These are phyloP conservation scores for Colletotrichum agaves DNA, from an alignment of 2,329 filamentous ascomycete genomes.

Conservation along the genomic window DNA sequence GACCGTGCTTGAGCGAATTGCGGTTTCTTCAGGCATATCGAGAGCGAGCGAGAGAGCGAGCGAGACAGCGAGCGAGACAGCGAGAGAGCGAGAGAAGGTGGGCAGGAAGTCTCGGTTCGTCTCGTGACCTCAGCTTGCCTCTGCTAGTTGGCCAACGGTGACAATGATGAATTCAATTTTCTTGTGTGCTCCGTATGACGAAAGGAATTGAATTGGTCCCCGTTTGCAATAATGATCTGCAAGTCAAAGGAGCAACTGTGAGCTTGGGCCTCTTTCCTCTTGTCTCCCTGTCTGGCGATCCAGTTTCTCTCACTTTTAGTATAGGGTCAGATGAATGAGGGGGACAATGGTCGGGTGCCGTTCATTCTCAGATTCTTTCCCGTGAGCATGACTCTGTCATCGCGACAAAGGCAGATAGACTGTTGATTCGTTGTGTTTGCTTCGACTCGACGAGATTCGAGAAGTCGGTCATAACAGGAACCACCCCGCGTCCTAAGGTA, in stretches of 20 bases:
- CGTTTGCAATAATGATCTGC: slow-evolving; percentile 32
- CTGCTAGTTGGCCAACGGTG: background rate
- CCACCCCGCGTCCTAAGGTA: background rate
- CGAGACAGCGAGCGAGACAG: too few species aligned
- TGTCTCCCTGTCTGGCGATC: background rate
- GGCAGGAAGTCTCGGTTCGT: too few species aligned
- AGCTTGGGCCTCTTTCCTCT: slow-evolving; percentile 10
- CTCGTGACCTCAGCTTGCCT: too few species aligned
- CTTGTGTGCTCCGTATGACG: slow-evolving; percentile 9
- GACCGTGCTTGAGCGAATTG: too few species aligned
- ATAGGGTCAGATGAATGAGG: too few species aligned
- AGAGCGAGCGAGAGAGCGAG: too few species aligned
- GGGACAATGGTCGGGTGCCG: too few species aligned
- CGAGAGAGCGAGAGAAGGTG: too few species aligned
- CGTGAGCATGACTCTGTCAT: slow-evolving; percentile 11
- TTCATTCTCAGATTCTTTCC: background rate
- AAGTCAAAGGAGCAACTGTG: slow-evolving; percentile 1
- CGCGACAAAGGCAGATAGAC: background rate
- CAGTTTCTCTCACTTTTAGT: too few species aligned
- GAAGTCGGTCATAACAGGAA: too few species aligned
- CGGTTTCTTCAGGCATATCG: too few species aligned
- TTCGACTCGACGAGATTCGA: too few species aligned
- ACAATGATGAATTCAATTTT: background rate
- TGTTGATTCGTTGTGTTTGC: background rate
- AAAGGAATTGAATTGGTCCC: slow-evolving; percentile 11